Evolutionary conservation across 768 basidiomycete genomes (phyloP).

Genomic region (Lentinula raphanica): DNA sequence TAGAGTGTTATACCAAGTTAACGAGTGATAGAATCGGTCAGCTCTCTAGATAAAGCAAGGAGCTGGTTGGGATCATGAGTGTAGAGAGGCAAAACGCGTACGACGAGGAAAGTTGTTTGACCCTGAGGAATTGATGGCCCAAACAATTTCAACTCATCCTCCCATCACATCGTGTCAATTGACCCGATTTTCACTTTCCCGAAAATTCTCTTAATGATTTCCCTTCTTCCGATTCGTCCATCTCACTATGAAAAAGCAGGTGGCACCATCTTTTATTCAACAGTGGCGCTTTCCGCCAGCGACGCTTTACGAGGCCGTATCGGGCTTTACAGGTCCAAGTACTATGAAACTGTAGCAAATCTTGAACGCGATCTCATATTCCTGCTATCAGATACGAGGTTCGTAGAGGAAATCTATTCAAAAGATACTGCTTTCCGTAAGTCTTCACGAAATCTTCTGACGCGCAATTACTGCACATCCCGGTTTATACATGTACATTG

Average conservation of each 20-base stretch:
- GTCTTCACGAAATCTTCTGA: not conserved
- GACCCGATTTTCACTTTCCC: not conserved
- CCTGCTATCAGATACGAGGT: not conserved
- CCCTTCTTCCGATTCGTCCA: not conserved
- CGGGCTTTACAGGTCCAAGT: too few species aligned
- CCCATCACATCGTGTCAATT: not conserved
- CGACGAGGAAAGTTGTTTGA: not conserved
- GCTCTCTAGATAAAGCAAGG: not conserved
- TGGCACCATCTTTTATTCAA: not conserved
- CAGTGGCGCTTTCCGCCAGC: not conserved
- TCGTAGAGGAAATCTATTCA: too few species aligned
- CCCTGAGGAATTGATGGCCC: not conserved
- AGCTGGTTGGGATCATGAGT: not conserved
- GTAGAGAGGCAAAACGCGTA: constrained; percentile 2
- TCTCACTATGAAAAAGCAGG: too few species aligned
- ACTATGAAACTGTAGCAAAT: too few species aligned
- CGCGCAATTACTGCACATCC: not conserved
- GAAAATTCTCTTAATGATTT: not conserved
- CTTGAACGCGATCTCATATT: not conserved
- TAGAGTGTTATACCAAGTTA: not conserved
- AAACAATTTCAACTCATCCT: not conserved
- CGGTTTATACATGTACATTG: too few species aligned
- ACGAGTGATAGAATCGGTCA: not conserved
- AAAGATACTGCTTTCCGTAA: not conserved
- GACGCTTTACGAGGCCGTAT: not conserved